phyloP scores from a whole-genome alignment of 208 protist species.

The Acanthamoeba polyphaga region DNA sequence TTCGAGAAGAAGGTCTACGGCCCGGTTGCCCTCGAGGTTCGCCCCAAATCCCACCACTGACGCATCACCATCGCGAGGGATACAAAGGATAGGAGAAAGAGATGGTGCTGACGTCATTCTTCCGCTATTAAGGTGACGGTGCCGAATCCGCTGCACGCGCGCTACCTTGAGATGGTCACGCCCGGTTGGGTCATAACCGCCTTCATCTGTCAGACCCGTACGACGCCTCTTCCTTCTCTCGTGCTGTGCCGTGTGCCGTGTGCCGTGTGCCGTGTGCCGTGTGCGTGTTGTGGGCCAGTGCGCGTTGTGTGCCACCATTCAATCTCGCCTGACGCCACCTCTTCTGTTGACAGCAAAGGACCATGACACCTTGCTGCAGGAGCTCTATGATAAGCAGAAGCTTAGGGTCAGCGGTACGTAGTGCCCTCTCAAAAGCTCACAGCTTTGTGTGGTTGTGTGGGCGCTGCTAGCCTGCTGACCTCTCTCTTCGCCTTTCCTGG shows the following conservation, averaged over 20 bases:
- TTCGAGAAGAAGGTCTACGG: conserved; percentile 80
- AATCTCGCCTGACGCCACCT: too few relatives aligned
- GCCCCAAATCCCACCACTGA: not conserved
- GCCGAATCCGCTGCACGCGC: conserved; percentile 69
- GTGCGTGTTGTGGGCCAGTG: too few relatives aligned
- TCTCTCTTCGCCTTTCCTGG: not conserved
- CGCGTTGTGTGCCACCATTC: not conserved
- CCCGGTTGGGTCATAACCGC: not conserved
- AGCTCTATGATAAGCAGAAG: conserved; percentile 69
- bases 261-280: not conserved
- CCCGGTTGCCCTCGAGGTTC: conserved; percentile 80
- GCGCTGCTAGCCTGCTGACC: not conserved
- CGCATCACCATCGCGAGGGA: not conserved
- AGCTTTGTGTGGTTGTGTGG: not conserved
- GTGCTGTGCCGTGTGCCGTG: not conserved
- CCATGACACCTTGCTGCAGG: conserved; percentile 12
- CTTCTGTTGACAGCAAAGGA: conserved; percentile 17
- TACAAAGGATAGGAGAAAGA: too few relatives aligned
- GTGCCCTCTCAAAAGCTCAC: too few relatives aligned
- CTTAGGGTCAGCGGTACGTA: conserved; percentile 36
- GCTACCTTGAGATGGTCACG: conserved; percentile 72
- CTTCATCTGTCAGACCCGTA: conserved; percentile 48
- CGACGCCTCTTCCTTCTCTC: not conserved
- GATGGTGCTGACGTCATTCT: not conserved
- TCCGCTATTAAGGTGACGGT: not conserved